Evolutionary conservation across 2,329 filamentous ascomycete genomes (phyloP), one percentile per base, ranked within the genome.

Genomic region (Gaeumannomyces sp.): DNA sequence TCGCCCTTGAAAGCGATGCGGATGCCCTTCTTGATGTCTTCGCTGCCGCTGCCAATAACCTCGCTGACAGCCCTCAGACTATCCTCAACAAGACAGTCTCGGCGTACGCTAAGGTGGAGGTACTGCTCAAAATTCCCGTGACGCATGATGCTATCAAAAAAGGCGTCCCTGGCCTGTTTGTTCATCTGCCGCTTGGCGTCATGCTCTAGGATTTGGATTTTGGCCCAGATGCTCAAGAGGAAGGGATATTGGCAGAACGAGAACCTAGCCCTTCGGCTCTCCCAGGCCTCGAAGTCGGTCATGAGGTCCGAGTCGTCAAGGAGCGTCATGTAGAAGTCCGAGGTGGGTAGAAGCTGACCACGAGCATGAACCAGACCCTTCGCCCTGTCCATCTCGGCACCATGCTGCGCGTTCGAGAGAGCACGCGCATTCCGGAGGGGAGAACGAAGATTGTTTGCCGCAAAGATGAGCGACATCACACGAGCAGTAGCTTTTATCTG

Each of bases 221-320:
- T 97, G 33, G 93, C 90, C 80, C 92, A 93, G 68, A 97, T 93
- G 67, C 92, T 96, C 57, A 97, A 81, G 69, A 97, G 88, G 71
- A 97, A 96, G 0, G 93, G 92, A 71, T 96, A 96, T 73, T 96
- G 92, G 73, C 93, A 97, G 72, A 97, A 96, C 0, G 91, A 85
- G 73, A 97, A 97, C 69, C 87, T 91, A 27, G 83, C 83, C 63
- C 84, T 83, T 68, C 85, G 89, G 5, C 85, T 83, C 73, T 96
- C 93, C 93, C 93, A 97, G 13, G 86, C 83, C 72, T 96, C 92
- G 71, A 96, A 97, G 73, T 97, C 93, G 0, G 85, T 85, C 60
- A 95, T 85, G 8, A 97, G 81, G 72, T 97, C 92, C n/a, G 89
- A 86, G 70, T 92, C 92, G 73, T 97, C 93, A 13, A 97, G 83